Evolutionary conservation across 2,329 filamentous ascomycete genomes (phyloP).

Genomic region (Colletotrichum tanaceti): DNA sequence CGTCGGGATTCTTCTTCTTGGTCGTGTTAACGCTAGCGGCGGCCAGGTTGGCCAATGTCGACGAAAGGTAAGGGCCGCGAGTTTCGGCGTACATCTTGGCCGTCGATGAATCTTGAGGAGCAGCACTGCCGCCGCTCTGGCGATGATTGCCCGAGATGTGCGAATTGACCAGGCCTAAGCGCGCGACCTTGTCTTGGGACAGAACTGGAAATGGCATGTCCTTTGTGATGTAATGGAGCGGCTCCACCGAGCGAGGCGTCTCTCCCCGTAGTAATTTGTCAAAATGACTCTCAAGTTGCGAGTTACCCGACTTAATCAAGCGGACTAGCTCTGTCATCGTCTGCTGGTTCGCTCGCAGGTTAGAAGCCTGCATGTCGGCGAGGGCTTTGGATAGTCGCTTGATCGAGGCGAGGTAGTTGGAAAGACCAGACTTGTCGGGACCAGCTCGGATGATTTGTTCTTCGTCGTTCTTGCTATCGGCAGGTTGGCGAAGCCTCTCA

Average conservation of each 20-base stretch:
- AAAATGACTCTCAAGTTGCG: constrained; percentile 87
- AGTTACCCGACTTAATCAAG: constrained; percentile 81
- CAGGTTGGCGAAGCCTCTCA: constrained; percentile 87
- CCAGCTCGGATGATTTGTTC: constrained; percentile 90
- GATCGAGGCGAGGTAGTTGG: constrained; percentile 87
- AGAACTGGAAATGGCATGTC: constrained; percentile 85
- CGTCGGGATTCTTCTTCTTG: constrained; percentile 83
- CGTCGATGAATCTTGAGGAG: constrained; percentile 73
- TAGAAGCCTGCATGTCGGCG: constrained; percentile 86
- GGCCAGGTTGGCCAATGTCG: constrained; percentile 85
- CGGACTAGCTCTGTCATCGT: constrained; percentile 83
- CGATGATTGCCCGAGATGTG: constrained; percentile 75
- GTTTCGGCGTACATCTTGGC: constrained; percentile 87
- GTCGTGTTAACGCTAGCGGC: constrained; percentile 86
- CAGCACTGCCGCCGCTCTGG: constrained; percentile 53
- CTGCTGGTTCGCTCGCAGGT: constrained; percentile 90
- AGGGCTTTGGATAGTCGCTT: constrained; percentile 90
- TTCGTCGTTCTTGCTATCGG: constrained; percentile 90
- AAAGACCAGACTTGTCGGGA: constrained; percentile 84
- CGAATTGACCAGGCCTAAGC: constrained; percentile 81
- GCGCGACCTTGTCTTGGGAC: constrained; percentile 78
- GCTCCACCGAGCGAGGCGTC: constrained; percentile 84
- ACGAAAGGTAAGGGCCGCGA: constrained; percentile 85
- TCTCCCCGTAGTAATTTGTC: constrained; percentile 79
- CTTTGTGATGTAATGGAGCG: constrained; percentile 93